Evolutionary conservation across 345 rosid species (phyloP), one percentile per base, ranked within the genome.

Genomic region (Citrus australasica): DNA sequence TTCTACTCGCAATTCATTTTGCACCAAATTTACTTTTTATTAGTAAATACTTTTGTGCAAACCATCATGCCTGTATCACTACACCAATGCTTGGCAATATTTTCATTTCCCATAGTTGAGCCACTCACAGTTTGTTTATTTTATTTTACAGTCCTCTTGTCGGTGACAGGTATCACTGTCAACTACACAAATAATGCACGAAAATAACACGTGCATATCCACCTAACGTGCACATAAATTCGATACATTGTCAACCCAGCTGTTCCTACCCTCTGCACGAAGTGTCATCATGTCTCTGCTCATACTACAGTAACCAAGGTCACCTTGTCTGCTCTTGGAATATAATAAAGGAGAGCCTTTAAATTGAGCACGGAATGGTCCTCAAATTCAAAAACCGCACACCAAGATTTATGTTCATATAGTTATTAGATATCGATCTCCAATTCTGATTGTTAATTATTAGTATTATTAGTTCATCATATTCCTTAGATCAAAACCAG

Each of bases 241-340:
- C 3, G 24, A n/a, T 22, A n/a, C 65, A 60, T 68, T 55, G 74
- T 74, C 66, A 65, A 69, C 80, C 76, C 72, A 40, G 35, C 69
- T 71, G 78, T 27, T 46, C 28, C 76, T 16, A 24, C 25, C 56
- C 78, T 42, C 70, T 66, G 79, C 68, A 51, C 69, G 19, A 0
- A 2, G 74, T 67, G 64, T 56, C 74, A 66, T 79, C 69, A 60
- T 67, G 67, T n/a, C 67, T 35, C 71, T 69, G 73, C n/a, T 19
- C 40, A 66, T 6, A 6, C 28, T 69, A 35, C 85, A 71, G 72
- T 24, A 24, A 25, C 84, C 87, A 67, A 82, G 70, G 84, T 58
- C 85, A 66, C 77, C 65, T 58, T 78, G 67, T 74, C 87, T 69
- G 33, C 28, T 48, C 4, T 5, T 4, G 28, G 51, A 55, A 66